A percentile compares a stretch with the other conserved stretches of the same genome.
phyloP scores from a whole-genome alignment of 176 grass and related monocot species.

The Lolium multiflorum region DNA sequence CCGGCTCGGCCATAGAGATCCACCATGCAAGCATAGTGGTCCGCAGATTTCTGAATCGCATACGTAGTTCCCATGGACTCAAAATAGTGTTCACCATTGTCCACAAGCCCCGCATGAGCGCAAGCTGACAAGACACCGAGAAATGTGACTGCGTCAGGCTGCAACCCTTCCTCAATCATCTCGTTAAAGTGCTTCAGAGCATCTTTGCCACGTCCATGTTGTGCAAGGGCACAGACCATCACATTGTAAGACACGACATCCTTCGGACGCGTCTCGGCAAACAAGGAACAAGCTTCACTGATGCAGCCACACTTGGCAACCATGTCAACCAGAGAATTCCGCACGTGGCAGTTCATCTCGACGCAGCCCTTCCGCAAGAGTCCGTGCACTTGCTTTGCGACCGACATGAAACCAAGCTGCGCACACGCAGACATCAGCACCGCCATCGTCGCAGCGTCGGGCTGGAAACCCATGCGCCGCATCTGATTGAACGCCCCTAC shows the following conservation, averaged over 20 bases:
- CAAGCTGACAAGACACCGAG: constrained; percentile 67
- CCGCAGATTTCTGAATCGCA: constrained; percentile 44
- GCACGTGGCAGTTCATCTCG: constrained; percentile 63
- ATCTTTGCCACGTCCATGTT: constrained; percentile 58
- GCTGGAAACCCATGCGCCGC: constrained; percentile 33
- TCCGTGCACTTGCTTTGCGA: constrained; percentile 69
- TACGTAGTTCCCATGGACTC: constrained; percentile 55
- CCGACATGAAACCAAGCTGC: constrained; percentile 56
- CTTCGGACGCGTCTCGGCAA: constrained; percentile 43
- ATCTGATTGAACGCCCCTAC: constrained; percentile 58
- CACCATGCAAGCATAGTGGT: constrained; percentile 78
- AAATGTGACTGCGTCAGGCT: constrained; percentile 61
- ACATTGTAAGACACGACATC: constrained; percentile 76
- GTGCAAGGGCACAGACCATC: constrained; percentile 58
- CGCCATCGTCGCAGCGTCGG: constrained; percentile 57
- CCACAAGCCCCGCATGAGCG: constrained; percentile 61
- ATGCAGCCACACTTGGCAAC: constrained; percentile 64
- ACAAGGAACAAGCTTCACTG: constrained; percentile 51
- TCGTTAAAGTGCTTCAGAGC: constrained; percentile 50
- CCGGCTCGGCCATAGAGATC: constrained; percentile 77
- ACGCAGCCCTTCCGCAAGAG: constrained; percentile 50
- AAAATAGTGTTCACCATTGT: constrained; percentile 50
- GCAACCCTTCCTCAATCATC: constrained; percentile 53
- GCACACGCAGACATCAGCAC: constrained; percentile 65
- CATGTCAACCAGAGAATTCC: constrained; percentile 64